Evolutionary conservation across 2,329 filamentous ascomycete genomes (phyloP).

Genomic region (Tetracladium maxilliforme): DNA sequence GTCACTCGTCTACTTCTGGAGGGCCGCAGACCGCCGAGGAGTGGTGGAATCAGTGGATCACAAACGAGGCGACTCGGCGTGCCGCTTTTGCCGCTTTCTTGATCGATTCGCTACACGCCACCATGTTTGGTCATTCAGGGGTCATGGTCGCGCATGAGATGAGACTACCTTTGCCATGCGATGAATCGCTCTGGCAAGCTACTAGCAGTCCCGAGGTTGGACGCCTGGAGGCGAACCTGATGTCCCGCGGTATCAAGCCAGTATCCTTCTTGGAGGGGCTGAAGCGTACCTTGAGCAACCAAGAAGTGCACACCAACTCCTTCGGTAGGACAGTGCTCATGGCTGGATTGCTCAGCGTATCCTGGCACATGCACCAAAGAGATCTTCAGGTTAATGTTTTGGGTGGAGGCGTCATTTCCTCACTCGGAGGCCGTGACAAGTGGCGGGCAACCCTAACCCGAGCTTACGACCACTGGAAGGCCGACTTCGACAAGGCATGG

Average conservation of each 20-base stretch:
- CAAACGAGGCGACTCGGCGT: conserved; percentile 76
- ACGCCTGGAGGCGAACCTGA: conserved; percentile 65
- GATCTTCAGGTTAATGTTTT: conserved; percentile 86
- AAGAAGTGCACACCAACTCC: conserved; percentile 77
- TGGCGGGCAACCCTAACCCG: conserved; percentile 77
- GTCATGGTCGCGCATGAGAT: conserved; percentile 97
- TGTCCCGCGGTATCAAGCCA: conserved; percentile 69
- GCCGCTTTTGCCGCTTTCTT: conserved; percentile 90
- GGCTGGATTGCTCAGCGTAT: conserved; percentile 84
- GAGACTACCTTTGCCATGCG: conserved; percentile 78
- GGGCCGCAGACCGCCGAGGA: conserved; percentile 65
- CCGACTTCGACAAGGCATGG: conserved; percentile 68
- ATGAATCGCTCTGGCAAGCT: conserved; percentile 85
- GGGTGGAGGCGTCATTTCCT: conserved; percentile 59
- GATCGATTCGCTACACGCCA: conserved; percentile 89
- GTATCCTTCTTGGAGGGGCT: conserved; percentile 82
- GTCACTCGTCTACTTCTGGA: conserved; percentile 47
- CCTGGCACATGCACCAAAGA: conserved; percentile 95
- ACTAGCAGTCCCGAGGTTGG: conserved; percentile 77
- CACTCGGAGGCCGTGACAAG: conserved; percentile 75
- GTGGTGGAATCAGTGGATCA: conserved; percentile 95
- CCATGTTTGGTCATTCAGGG: conserved; percentile 94
- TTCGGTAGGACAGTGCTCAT: conserved; percentile 90
- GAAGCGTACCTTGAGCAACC: conserved; percentile 75
- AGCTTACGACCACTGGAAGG: conserved; percentile 89